These are phyloP conservation scores for Xerocomus minutiporus DNA, from an alignment of 1,284 basidiomycete genomes.

Conservation along the genomic window DNA sequence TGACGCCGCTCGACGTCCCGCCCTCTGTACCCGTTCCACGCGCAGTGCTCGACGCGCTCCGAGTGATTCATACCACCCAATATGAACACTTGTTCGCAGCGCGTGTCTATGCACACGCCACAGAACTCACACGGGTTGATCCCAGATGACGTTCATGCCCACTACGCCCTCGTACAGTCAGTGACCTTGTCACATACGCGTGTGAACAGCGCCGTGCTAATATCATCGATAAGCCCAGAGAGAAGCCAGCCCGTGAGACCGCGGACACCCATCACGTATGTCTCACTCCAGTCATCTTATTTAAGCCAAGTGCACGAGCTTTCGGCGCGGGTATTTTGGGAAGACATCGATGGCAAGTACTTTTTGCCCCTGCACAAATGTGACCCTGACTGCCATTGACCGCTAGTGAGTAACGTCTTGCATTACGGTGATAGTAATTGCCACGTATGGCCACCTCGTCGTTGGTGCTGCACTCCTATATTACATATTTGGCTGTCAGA, in stretches of 20 bases:
- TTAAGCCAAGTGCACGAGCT: slow-evolving; percentile 67
- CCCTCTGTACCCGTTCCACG: too few species aligned
- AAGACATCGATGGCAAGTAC: slow-evolving; percentile 61
- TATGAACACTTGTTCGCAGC: slow-evolving; percentile 61
- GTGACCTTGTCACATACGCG: neutral
- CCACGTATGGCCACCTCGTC: slow-evolving; percentile 63
- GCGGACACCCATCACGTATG: slow-evolving; percentile 56
- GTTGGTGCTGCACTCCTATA: slow-evolving; percentile 75
- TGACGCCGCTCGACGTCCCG: too few species aligned
- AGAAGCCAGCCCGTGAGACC: slow-evolving; percentile 40
- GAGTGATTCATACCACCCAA: slow-evolving; percentile 53
- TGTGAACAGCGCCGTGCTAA: slow-evolving; percentile 6
- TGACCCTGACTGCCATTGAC: neutral
- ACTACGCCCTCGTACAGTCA: slow-evolving; percentile 51
- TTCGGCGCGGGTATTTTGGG: slow-evolving; percentile 63
- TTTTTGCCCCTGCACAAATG: neutral
- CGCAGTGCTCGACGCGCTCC: slow-evolving; percentile 51
- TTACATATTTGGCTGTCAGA: slow-evolving; percentile 71
- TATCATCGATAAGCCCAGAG: slow-evolving; percentile 45
- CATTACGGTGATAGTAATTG: slow-evolving; percentile 69
- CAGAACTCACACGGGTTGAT: slow-evolving; percentile 35
- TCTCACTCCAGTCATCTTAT: slow-evolving; percentile 55
- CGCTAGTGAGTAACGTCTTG: slow-evolving; percentile 61
- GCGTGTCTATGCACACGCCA: slow-evolving; percentile 42
- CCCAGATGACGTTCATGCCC: slow-evolving; percentile 57